Base-by-base conservation (phyloP, 2,329 filamentous ascomycete species). In the Sordariomycetes sp. region DNA sequence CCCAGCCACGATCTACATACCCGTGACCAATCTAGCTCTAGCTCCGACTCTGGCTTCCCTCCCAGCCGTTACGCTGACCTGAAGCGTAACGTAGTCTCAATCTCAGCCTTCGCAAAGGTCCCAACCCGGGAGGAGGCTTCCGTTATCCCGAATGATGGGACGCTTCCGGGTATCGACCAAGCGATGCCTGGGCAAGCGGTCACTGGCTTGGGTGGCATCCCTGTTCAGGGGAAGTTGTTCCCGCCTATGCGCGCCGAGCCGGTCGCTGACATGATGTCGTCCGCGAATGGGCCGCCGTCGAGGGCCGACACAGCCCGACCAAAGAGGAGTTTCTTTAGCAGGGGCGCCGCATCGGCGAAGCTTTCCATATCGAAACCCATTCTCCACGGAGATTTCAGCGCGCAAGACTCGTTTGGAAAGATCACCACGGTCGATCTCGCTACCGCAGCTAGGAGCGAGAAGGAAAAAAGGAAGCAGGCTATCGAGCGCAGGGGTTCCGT, bases 351-450 rank as follows among this genome's bases (percentile, higher is more conserved):
- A 2, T 65, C 64, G 6, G 70, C 69, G 8, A 78, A 73, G 58
- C 61, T 76, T 20, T 63, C 64, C 4, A 82, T 82, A 36, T 81
- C 78, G 12, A 69, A 71, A 13, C 79, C 79, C 0, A 71, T 81
- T 39, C 62, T 78, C 13, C 66, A 70, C 59, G 64, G 70, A 20
- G 60, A 61, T 53, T 13, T 32, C 20, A 65, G 64, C 24, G 69
- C 68, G 25, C 62, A 66, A 22, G 76, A 72, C 56, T 71, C 76
- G 0, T 62, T 75, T 45, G 68, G 67, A 55, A 76, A 71, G 61
- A 76, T 78, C 20, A 64, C 72, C 6, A 80, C 76, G 0, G 68
- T 80, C 34, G 78, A 78, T 56, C 67, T 82, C 36, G 69, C 71
- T 10, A 75, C 74, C 1, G 78, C 79, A 2, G 74, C 71, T 1